These are phyloP conservation scores for Deinandra increscens DNA, from an alignment of 129 eudicot genomes.

Conservation along the genomic window DNA sequence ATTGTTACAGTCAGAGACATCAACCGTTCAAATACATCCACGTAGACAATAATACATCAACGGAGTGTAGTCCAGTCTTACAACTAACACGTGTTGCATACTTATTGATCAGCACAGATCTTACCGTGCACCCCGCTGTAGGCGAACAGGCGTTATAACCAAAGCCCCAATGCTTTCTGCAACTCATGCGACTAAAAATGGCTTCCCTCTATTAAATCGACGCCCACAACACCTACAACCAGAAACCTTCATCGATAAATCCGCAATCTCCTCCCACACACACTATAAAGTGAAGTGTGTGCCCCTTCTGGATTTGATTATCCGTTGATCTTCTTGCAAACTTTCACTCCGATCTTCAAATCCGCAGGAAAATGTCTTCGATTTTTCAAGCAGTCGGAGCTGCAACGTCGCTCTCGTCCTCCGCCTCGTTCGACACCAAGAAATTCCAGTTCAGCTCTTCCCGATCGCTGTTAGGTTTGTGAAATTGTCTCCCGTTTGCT, in stretches of 20 bases:
- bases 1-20: neutral
- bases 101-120: neutral
- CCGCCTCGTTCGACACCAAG: constrained; percentile 28
- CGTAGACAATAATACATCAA: constrained; percentile 1
- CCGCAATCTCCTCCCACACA: neutral
- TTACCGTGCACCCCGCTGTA: constrained; percentile 26
- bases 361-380: constrained; percentile 39
- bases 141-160: constrained; percentile 22
- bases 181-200: neutral
- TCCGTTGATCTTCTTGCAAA: constrained; percentile 4
- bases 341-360: neutral
- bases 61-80: neutral
- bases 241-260: constrained; percentile 3
- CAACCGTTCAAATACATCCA: constrained; percentile 27
- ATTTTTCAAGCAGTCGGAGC: constrained; percentile 46
- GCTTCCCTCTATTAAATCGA: neutral
- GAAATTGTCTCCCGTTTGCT: neutral
- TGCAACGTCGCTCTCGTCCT: constrained; percentile 34
- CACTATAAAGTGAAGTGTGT: constrained; percentile 13
- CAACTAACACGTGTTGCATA: constrained; percentile 8
- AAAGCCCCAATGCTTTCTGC: constrained; percentile 26
- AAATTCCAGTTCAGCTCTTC: constrained; percentile 27
- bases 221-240: constrained; percentile 8
- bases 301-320: neutral
- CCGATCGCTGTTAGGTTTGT: constrained; percentile 35